These are phyloP conservation scores for Coemansia sp. DNA, from an alignment of 192 early-diverging fungal genomes.

Conservation along the genomic window DNA sequence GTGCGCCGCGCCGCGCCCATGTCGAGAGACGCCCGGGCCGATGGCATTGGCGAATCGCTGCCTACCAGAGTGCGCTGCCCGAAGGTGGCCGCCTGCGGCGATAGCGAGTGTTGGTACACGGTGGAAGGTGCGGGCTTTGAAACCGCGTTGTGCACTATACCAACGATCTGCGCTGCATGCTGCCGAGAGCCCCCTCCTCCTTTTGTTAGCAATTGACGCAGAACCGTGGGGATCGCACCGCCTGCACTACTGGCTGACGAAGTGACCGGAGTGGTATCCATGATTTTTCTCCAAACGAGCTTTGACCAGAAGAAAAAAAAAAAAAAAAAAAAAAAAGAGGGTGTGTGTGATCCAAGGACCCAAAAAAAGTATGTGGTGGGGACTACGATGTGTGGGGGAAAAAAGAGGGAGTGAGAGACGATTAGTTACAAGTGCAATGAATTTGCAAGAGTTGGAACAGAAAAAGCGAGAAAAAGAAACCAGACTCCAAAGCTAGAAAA, in stretches of 20 bases:
- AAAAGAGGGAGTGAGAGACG: background rate
- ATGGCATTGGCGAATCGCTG: constrained; percentile 28
- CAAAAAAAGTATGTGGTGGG: background rate
- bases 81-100: constrained; percentile 23
- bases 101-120: constrained; percentile 21
- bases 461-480: background rate
- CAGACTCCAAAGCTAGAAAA: constrained; percentile 8
- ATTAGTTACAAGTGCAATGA: constrained; percentile 3
- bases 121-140: constrained; percentile 37
- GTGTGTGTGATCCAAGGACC: background rate
- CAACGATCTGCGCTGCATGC: constrained; percentile 53
- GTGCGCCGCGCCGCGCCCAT: constrained; percentile 4
- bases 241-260: constrained; percentile 17
- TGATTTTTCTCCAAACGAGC: constrained; percentile 4
- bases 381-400: background rate
- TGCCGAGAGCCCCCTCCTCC: constrained; percentile 22
- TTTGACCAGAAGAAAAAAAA: background rate
- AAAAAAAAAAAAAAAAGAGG: background rate
- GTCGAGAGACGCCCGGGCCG: constrained; percentile 42
- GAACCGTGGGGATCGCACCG: constrained; percentile 41
- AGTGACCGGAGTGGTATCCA: constrained; percentile 23
- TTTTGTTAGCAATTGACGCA: constrained; percentile 44
- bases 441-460: background rate
- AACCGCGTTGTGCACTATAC: constrained; percentile 45
- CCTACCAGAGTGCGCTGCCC: constrained; percentile 43